Conservation (phyloP, 495 filamentous ascomycete species). For the Aspergillus hancockii region DNA sequence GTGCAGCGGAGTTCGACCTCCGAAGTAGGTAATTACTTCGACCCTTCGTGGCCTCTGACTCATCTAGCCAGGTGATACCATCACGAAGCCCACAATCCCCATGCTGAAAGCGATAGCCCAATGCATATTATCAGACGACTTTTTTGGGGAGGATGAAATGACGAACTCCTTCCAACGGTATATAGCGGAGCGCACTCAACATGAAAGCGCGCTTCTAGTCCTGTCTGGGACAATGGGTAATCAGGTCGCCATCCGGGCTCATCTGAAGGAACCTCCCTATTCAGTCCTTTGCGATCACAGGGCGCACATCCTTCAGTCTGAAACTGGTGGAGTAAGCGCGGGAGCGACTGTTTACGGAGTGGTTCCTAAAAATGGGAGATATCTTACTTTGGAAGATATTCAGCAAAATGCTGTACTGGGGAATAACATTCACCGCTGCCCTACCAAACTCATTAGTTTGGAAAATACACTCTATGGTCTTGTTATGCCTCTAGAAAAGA, state of each 20-base stretch:
- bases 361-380: conserved; percentile 51
- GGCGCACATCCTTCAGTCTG: conserved; percentile 34
- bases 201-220: conserved; percentile 65
- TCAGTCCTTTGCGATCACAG: conserved; percentile 33
- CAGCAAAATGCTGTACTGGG: conserved; percentile 34
- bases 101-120: conserved; percentile 63
- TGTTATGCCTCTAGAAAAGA: conserved; percentile 67
- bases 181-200: conserved; percentile 63
- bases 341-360: conserved; percentile 27
- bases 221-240: conserved; percentile 77
- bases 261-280: conserved; percentile 37
- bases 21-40: conserved; percentile 3
- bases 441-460: conserved; percentile 68
- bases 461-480: conserved; percentile 77
- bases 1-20: background rate
- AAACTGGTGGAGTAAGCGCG: conserved; percentile 38
- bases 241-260: conserved; percentile 38
- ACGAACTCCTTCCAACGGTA: conserved; percentile 65
- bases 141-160: conserved; percentile 71
- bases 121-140: conserved; percentile 65
- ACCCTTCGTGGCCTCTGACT: background rate
- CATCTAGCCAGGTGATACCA: conserved; percentile 53
- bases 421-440: conserved; percentile 41
- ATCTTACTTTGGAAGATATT: conserved; percentile 71
- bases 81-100: conserved; percentile 70